Evolutionary conservation across 345 rosid genomes (phyloP).

Genomic region (Cochlearia excelsa): DNA sequence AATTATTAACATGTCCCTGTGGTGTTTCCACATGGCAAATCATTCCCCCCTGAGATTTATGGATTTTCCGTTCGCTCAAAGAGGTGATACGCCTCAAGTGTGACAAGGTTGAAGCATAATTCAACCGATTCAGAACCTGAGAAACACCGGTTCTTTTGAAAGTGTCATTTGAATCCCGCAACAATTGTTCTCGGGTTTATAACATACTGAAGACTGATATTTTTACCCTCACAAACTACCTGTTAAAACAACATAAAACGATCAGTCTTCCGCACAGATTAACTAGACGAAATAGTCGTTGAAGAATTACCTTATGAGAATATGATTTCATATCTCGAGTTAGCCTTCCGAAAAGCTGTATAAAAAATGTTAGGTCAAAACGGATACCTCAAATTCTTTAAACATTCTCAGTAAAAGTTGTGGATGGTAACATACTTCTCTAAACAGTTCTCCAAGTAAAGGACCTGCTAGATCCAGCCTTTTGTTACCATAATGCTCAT

Average conservation of each 20-base stretch:
- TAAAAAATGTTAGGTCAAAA: conserved; percentile 20
- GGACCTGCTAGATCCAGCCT: conserved; percentile 99
- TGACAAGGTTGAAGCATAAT: conserved; percentile 85
- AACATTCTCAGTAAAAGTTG: background rate
- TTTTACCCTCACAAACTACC: conserved; percentile 90
- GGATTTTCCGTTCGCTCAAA: too few species aligned
- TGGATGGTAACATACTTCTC: conserved; percentile 56
- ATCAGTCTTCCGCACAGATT: conserved; percentile 24
- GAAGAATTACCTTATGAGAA: conserved; percentile 98
- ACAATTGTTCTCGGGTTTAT: conserved; percentile 92
- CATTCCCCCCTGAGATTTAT: conserved; percentile 99
- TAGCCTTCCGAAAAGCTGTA: conserved; percentile 85
- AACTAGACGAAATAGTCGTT: too few species aligned
- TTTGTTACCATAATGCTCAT: conserved; percentile 97
- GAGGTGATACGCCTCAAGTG: conserved; percentile 89
- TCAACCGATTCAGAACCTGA: conserved; percentile 91
- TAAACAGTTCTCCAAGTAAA: conserved; percentile 83
- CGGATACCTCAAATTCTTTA: background rate
- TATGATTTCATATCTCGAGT: conserved; percentile 86
- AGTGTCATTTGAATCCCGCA: too few species aligned
- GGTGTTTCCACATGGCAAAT: conserved; percentile 99
- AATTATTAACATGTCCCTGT: conserved; percentile 77
- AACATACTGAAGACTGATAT: conserved; percentile 87
- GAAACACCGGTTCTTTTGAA: conserved; percentile 97
- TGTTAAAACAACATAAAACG: conserved; percentile 31